Evolutionary conservation across 148 eudicot genomes (phyloP).

Genomic region (Fagopyrum esculentum): DNA sequence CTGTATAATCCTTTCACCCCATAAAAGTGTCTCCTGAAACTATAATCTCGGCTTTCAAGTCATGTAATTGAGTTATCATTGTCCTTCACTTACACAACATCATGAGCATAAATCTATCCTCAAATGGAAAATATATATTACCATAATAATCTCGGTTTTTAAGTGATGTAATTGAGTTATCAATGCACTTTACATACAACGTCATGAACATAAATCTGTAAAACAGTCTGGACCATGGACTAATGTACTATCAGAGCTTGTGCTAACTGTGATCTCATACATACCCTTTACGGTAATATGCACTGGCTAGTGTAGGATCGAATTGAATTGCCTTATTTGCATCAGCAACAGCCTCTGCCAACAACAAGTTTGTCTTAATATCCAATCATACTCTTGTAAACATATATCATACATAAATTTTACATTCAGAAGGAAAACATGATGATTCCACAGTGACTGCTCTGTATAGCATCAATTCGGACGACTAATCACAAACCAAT

Average conservation of each 20-base stretch:
- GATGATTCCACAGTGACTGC: neutral
- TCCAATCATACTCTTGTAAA: neutral
- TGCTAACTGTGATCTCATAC: neutral
- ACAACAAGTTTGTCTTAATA: neutral
- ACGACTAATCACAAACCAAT: neutral
- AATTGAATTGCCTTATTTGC: slow-evolving; percentile 80
- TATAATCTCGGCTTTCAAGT: neutral
- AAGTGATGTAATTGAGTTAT: slow-evolving; percentile 5
- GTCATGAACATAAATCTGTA: neutral
- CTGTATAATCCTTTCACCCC: neutral
- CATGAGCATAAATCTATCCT: neutral
- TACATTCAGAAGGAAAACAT: neutral
- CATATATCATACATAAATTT: neutral
- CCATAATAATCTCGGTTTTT: neutral
- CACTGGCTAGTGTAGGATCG: slow-evolving; percentile 62
- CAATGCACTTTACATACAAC: neutral
- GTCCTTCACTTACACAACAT: neutral
- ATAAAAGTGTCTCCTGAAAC: neutral
- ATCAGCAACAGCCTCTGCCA: slow-evolving; percentile 91
- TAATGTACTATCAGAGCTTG: neutral
- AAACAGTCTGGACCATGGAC: neutral
- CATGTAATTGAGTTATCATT: neutral
- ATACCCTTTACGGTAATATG: slow-evolving; percentile 79
- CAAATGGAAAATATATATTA: neutral
- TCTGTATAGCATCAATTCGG: neutral